Conservation (phyloP, 768 basidiomycete genomes). For the Termitomyces eurrhizus region DNA sequence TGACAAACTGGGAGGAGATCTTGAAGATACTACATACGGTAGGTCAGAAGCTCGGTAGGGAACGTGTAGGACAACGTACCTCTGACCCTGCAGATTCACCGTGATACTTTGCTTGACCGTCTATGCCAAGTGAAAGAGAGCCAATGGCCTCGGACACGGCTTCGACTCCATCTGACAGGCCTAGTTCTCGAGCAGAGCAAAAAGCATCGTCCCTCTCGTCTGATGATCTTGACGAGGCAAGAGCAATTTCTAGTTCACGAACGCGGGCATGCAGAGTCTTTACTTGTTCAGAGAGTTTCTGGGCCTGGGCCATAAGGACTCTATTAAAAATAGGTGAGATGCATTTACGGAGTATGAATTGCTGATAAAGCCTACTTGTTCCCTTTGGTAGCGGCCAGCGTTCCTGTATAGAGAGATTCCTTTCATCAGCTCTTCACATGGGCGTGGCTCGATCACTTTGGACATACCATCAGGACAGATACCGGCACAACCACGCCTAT, state of each 20-base stretch:
- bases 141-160: conserved; percentile 39
- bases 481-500: conserved; percentile 45
- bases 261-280: conserved; percentile 37
- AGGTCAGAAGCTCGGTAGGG: background rate
- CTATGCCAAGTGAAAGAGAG: conserved; percentile 42
- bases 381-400: conserved; percentile 50
- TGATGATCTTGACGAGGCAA: conserved; percentile 21
- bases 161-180: conserved; percentile 19
- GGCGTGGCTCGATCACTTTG: background rate
- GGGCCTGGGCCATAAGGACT: conserved; percentile 48
- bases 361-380: conserved; percentile 38
- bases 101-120: conserved; percentile 48
- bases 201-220: conserved; percentile 1
- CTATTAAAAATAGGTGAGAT: conserved; percentile 21
- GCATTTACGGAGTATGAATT: background rate
- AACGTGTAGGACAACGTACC: conserved; percentile 23
- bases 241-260: conserved; percentile 41
- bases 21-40: conserved; percentile 31
- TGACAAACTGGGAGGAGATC: conserved; percentile 32
- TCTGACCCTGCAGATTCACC: conserved; percentile 48
- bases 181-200: conserved; percentile 11
- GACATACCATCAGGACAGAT: conserved; percentile 48
- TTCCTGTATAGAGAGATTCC: conserved; percentile 25
- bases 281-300: conserved; percentile 44
- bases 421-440: conserved; percentile 1